Evolutionary conservation across 139 green algal species (phyloP).

Genomic region (Mychonastes homosphaera): DNA sequence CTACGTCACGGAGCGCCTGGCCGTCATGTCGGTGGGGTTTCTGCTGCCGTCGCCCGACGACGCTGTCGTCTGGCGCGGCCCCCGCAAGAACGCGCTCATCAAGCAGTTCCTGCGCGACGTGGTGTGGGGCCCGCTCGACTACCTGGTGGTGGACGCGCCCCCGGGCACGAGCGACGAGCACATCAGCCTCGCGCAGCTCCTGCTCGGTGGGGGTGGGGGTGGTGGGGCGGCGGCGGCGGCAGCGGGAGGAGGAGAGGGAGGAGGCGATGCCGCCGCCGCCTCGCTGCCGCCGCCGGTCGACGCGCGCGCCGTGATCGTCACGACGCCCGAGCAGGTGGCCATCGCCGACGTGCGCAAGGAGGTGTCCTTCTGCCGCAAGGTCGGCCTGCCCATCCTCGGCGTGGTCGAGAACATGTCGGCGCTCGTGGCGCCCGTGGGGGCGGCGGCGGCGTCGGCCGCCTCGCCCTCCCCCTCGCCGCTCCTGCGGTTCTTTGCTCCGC

Average conservation of each 20-base stretch:
- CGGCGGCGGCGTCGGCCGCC: no score
- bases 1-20: constrained; percentile 89
- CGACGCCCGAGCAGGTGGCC: constrained; percentile 80
- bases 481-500: constrained; percentile 44
- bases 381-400: constrained; percentile 63
- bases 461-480: no score
- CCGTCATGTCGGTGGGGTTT: constrained; percentile 97
- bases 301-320: constrained; percentile 41
- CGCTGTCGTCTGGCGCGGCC: constrained; percentile 93
- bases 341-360: constrained; percentile 97
- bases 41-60: constrained; percentile 92
- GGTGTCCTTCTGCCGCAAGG: constrained; percentile 95
- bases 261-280: constrained; percentile 2
- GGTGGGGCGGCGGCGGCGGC: background rate
- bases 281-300: no score
- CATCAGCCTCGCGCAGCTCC: constrained; percentile 89
- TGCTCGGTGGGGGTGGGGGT: constrained; percentile 30
- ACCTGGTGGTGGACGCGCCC: constrained; percentile 92
- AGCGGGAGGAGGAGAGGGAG: background rate
- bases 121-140: constrained; percentile 90
- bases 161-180: constrained; percentile 95
- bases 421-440: constrained; percentile 38
- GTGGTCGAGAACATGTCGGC: constrained; percentile 97
- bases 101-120: constrained; percentile 97
- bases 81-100: constrained; percentile 90